phyloP scores from a whole-genome alignment of 1,139 yeast species.

The Yamadazyma mexicana region DNA sequence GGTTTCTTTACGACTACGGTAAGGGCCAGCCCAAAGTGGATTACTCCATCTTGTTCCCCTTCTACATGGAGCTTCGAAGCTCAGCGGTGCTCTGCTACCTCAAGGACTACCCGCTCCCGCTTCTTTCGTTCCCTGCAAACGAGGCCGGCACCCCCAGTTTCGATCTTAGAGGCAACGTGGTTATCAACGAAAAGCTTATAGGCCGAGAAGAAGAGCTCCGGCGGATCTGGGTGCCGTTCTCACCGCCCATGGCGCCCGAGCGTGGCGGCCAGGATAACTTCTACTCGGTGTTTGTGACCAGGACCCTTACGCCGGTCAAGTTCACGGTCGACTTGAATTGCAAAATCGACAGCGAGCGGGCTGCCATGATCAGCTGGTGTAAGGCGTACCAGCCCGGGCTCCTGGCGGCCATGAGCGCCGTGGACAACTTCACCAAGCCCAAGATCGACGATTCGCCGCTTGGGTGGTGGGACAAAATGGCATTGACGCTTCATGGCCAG shows the following conservation, averaged over 20 bases:
- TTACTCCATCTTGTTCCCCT: slow-evolving; percentile 42
- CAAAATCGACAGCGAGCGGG: slow-evolving; percentile 33
- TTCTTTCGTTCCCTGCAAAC: slow-evolving; percentile 41
- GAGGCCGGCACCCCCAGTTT: slow-evolving; percentile 27
- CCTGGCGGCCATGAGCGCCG: slow-evolving; percentile 38
- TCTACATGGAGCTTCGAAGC: slow-evolving; percentile 31
- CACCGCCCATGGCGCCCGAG: slow-evolving; percentile 36
- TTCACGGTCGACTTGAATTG: slow-evolving; percentile 37
- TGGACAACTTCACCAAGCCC: slow-evolving; percentile 64
- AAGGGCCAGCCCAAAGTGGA: slow-evolving; percentile 42
- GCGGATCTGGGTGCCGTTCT: slow-evolving; percentile 45
- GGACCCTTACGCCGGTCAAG: slow-evolving; percentile 49
- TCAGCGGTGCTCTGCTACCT: slow-evolving; percentile 32
- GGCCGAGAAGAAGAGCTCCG: slow-evolving; percentile 42
- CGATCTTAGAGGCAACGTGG: slow-evolving; percentile 36
- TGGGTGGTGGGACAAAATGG: slow-evolving; percentile 67
- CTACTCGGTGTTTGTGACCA: slow-evolving; percentile 40
- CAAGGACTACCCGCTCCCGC: slow-evolving; percentile 44
- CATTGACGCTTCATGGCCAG: slow-evolving; percentile 46
- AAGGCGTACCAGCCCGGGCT: slow-evolving; percentile 44
- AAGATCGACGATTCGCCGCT: slow-evolving; percentile 82
- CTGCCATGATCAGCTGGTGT: slow-evolving; percentile 47
- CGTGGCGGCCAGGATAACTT: slow-evolving; percentile 31
- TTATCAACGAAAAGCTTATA: slow-evolving; percentile 44
- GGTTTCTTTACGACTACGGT: slow-evolving; percentile 37